Conservation (phyloP, 1,139 yeast genomes). For the Yamadazyma membranifaciens region DNA sequence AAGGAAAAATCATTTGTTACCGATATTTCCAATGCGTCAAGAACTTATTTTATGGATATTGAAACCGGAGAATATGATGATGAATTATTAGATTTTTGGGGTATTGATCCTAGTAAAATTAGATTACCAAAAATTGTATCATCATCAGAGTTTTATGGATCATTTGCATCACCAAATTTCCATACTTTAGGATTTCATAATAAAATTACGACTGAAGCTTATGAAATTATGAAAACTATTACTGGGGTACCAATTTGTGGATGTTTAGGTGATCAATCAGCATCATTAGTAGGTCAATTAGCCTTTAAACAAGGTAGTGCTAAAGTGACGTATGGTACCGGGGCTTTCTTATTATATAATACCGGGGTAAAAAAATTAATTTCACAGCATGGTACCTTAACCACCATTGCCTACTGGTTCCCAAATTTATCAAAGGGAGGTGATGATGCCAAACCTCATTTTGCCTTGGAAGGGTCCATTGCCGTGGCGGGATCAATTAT, state of each 20-base stretch:
- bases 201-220: slow-evolving; percentile 50
- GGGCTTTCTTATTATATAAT: slow-evolving; percentile 87
- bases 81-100: slow-evolving; percentile 74
- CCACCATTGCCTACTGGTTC: slow-evolving; percentile 90
- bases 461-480: slow-evolving; percentile 91
- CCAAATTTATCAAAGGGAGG: slow-evolving; percentile 57
- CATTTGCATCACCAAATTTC: slow-evolving; percentile 59
- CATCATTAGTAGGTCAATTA: slow-evolving; percentile 90
- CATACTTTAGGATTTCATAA: slow-evolving; percentile 51
- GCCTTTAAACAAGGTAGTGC: slow-evolving; percentile 85
- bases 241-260: slow-evolving; percentile 78
- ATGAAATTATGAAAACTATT: slow-evolving; percentile 48
- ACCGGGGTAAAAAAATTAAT: slow-evolving; percentile 70
- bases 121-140: slow-evolving; percentile 78
- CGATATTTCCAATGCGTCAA: slow-evolving; percentile 87
- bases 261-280: slow-evolving; percentile 92
- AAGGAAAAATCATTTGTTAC: slow-evolving; percentile 71
- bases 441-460: slow-evolving; percentile 54
- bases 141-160: slow-evolving; percentile 77
- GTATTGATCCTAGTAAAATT: slow-evolving; percentile 67
- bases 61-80: slow-evolving; percentile 75
- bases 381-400: slow-evolving; percentile 77
- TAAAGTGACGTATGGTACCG: slow-evolving; percentile 97
- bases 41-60: slow-evolving; percentile 89
- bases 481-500: slow-evolving; percentile 96